Conservation (phyloP, 1,284 basidiomycete species). For the Pterulicium gracile region DNA sequence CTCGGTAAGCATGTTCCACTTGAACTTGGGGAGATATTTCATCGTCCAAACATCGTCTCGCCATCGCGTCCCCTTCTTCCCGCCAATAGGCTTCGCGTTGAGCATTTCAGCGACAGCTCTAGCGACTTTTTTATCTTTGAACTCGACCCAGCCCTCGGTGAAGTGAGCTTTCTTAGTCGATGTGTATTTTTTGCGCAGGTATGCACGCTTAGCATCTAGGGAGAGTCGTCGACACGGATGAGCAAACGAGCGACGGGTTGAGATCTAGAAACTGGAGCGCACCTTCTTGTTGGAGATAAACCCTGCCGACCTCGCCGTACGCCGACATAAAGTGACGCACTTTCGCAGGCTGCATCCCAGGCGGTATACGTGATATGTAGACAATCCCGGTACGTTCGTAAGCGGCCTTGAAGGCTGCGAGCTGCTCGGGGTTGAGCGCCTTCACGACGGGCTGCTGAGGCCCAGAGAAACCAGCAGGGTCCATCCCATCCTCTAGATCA, state of each 20-base stretch:
- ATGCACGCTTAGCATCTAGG: constrained; percentile 70
- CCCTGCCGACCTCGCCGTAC: constrained; percentile 75
- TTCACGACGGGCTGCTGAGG: constrained; percentile 48
- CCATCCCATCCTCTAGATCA: constrained; percentile 32
- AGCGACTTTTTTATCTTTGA: constrained; percentile 87
- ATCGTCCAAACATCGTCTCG: constrained; percentile 99
- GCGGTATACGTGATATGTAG: constrained; percentile 94
- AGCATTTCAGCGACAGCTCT: constrained; percentile 89
- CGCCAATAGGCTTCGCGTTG: constrained; percentile 93
- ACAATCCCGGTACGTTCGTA: constrained; percentile 75
- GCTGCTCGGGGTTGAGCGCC: constrained; percentile 59
- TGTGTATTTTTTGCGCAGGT: constrained; percentile 66
- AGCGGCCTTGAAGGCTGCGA: constrained; percentile 58
- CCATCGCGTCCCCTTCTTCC: constrained; percentile 88
- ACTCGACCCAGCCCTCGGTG: constrained; percentile 98
- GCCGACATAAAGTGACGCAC: constrained; percentile 86
- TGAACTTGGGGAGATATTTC: constrained; percentile 97
- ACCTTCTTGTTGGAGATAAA: constrained; percentile 87
- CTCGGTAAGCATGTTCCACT: constrained; percentile 98
- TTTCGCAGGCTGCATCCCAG: constrained; percentile 97
- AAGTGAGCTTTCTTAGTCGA: constrained; percentile 80
- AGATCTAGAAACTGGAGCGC: constrained; percentile 13
- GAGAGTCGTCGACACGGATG: constrained; percentile 5
- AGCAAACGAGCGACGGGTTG: background rate
- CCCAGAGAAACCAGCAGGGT: constrained; percentile 45